These are phyloP conservation scores for Penicillium concentricum DNA, from an alignment of 2,329 filamentous ascomycete species.

Conservation along the genomic window DNA sequence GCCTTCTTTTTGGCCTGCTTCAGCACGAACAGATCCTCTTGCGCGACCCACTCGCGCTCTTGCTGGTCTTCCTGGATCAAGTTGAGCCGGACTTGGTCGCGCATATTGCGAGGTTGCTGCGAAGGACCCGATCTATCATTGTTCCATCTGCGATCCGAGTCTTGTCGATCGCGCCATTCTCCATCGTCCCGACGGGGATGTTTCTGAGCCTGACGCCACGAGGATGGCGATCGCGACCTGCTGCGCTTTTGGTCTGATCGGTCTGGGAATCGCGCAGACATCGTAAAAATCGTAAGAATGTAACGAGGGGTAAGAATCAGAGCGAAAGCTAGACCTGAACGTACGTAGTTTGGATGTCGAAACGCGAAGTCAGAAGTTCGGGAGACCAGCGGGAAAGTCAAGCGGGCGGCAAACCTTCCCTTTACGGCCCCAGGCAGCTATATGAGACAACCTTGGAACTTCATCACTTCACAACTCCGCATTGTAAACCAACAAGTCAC, in stretches of 20 bases:
- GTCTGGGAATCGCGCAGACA: constrained; percentile 37
- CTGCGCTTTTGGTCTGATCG: constrained; percentile 39
- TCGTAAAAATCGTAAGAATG: constrained; percentile 9
- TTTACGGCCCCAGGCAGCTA: constrained; percentile 7
- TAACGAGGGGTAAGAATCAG: neutral
- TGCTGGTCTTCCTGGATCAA: constrained; percentile 73
- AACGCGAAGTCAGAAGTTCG: constrained; percentile 18
- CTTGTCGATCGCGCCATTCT: constrained; percentile 28
- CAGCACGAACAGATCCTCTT: constrained; percentile 93
- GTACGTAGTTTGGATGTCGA: constrained; percentile 1
- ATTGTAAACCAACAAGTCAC: neutral
- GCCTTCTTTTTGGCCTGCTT: constrained; percentile 98
- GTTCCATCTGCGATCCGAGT: constrained; percentile 20
- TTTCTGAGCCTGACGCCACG: constrained; percentile 39
- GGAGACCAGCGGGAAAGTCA: constrained; percentile 23
- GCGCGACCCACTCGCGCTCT: constrained; percentile 79
- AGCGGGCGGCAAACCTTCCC: constrained; percentile 27
- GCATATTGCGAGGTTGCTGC: constrained; percentile 35
- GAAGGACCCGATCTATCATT: constrained; percentile 22
- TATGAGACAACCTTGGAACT: neutral
- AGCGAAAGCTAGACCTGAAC: neutral
- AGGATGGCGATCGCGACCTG: constrained; percentile 44
- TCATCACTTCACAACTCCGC: neutral
- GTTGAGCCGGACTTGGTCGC: constrained; percentile 49
- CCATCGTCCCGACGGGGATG: constrained; percentile 35